These are phyloP conservation scores for Elsinoe arachidis DNA, from an alignment of 2,329 filamentous ascomycete species.

Conservation along the genomic window DNA sequence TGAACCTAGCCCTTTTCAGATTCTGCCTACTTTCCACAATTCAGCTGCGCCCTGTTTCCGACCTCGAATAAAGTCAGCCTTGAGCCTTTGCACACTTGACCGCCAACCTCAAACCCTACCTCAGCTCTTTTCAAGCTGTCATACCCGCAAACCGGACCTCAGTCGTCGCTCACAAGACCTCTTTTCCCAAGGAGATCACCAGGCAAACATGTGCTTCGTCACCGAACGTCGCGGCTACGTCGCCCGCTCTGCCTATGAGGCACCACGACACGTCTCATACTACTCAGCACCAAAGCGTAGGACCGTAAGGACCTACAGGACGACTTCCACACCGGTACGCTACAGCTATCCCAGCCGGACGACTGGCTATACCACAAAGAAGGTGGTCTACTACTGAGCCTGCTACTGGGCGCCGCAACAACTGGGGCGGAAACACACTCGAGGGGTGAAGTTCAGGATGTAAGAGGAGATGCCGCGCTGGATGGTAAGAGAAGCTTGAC, in stretches of 20 bases:
- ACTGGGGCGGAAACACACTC: neutral
- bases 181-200: neutral
- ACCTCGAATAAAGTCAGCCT: neutral
- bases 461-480: neutral
- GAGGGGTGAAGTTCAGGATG: neutral
- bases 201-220: neutral
- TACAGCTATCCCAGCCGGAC: slow-evolving; percentile 2
- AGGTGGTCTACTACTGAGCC: slow-evolving; percentile 6
- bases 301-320: slow-evolving; percentile 1
- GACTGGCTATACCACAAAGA: neutral
- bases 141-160: neutral
- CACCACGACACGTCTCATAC: slow-evolving; percentile 6
- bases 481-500: neutral
- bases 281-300: neutral
- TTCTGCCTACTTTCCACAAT: neutral
- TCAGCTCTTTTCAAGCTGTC: neutral
- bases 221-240: slow-evolving; percentile 10
- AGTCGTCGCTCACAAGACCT: neutral
- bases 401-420: neutral
- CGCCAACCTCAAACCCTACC: no score
- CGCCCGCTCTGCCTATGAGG: neutral
- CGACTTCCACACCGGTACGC: neutral
- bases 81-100: neutral
- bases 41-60: neutral
- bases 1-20: neutral